A percentile compares a stretch with the other conserved stretches of the same genome.
These are phyloP conservation scores for Santalum album DNA, from an alignment of 164 flowering plant species.

Conservation along the genomic window DNA sequence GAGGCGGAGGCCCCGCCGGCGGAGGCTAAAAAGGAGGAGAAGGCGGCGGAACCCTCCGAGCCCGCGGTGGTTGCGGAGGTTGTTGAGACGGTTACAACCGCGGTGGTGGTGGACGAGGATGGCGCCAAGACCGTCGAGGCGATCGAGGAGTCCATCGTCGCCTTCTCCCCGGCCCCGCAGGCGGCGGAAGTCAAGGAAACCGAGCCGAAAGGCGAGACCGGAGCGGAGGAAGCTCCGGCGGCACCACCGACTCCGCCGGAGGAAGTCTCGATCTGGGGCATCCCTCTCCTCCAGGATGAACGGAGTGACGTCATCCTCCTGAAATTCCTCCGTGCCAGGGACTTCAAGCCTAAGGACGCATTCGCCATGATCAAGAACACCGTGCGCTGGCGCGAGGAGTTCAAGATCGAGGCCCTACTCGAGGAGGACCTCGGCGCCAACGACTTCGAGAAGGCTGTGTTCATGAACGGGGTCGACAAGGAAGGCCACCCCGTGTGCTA, in stretches of 20 bases:
- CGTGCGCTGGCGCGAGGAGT: slow-evolving; percentile 72
- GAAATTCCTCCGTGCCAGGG: slow-evolving; percentile 85
- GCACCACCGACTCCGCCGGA: slow-evolving; percentile 33
- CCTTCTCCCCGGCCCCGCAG: slow-evolving; percentile 4
- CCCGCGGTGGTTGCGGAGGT: neutral
- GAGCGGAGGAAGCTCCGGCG: neutral
- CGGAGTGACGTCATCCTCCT: slow-evolving; percentile 62
- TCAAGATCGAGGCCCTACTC: slow-evolving; percentile 52
- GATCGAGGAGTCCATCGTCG: slow-evolving; percentile 54
- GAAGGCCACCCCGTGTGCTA: slow-evolving; percentile 90
- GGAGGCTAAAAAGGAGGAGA: slow-evolving; percentile 11
- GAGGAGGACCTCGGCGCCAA: slow-evolving; percentile 47
- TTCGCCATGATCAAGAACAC: slow-evolving; percentile 75
- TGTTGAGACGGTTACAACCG: slow-evolving; percentile 6
- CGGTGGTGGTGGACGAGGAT: slow-evolving; percentile 8
- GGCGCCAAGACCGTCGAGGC: slow-evolving; percentile 11
- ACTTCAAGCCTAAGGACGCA: slow-evolving; percentile 83
- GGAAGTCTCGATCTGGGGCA: slow-evolving; percentile 73
- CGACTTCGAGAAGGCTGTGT: slow-evolving; percentile 67
- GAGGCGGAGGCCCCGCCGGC: slow-evolving; percentile 8
- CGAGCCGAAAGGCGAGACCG: no score
- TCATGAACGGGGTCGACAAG: slow-evolving; percentile 58
- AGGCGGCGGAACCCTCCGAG: slow-evolving; percentile 5
- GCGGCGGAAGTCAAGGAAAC: slow-evolving; percentile 35
- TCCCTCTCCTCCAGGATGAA: slow-evolving; percentile 65